These are phyloP conservation scores for Brassica balearica DNA, from an alignment of 441 rosid species.

Conservation along the genomic window DNA sequence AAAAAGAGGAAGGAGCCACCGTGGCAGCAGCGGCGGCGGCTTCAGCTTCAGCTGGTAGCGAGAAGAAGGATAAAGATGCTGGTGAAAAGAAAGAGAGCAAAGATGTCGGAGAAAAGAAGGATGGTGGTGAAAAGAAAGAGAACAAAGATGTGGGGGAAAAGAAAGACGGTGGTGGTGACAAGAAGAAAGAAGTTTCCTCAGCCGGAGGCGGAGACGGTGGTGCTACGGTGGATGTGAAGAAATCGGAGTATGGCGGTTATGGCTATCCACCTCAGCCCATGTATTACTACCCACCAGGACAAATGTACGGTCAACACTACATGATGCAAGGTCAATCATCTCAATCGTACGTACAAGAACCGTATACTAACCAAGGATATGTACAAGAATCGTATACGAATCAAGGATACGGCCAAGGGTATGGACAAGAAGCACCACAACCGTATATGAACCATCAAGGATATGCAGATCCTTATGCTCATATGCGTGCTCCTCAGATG, in stretches of 20 bases:
- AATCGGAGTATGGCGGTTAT: conserved; percentile 61
- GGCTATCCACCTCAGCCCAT: conserved; percentile 46
- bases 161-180: conserved; percentile 40
- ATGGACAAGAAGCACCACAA: conserved; percentile 34
- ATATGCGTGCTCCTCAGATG: conserved; percentile 55
- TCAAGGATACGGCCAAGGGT: conserved; percentile 39
- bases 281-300: conserved; percentile 49
- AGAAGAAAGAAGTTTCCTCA: conserved; percentile 40
- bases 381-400: conserved; percentile 37
- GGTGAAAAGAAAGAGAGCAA: conserved; percentile 42
- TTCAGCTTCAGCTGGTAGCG: conserved; percentile 39
- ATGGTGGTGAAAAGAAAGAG: conserved; percentile 41
- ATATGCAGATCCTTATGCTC: conserved; percentile 43
- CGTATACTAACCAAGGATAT: conserved; percentile 43
- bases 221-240: conserved; percentile 63
- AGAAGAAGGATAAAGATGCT: conserved; percentile 46
- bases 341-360: conserved; percentile 43
- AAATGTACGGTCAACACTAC: conserved; percentile 44
- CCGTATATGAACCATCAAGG: conserved; percentile 42
- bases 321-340: conserved; percentile 48
- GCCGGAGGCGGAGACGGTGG: conserved; percentile 36
- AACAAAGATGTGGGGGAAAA: conserved; percentile 47
- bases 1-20: conserved; percentile 52
- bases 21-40: conserved; percentile 33
- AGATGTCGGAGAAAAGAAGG: not conserved